Evolutionary conservation across 1,284 basidiomycete genomes (phyloP).

Genomic region (Cryptococcus depauperatus): DNA sequence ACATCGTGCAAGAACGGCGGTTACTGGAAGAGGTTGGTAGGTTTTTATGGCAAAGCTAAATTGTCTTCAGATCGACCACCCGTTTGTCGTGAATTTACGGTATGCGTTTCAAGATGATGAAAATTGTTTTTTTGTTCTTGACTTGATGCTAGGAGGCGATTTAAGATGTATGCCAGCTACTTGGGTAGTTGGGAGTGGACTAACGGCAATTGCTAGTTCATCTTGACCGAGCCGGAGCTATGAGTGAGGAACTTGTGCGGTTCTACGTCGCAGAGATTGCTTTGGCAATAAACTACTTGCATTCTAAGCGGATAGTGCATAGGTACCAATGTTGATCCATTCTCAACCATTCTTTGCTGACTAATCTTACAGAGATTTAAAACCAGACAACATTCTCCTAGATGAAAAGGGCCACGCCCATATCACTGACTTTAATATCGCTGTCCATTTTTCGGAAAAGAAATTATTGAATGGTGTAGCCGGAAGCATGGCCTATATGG

Average conservation of each 20-base stretch:
- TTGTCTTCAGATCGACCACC: constrained; percentile 69
- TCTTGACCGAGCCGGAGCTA: constrained; percentile 66
- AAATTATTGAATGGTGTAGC: constrained; percentile 78
- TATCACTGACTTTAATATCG: constrained; percentile 97
- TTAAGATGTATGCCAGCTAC: constrained; percentile 62
- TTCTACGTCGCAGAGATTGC: constrained; percentile 89
- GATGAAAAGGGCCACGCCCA: constrained; percentile 90
- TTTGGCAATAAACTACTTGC: constrained; percentile 78
- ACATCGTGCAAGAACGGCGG: constrained; percentile 90
- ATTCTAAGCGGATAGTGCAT: constrained; percentile 85
- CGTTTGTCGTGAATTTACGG: constrained; percentile 86
- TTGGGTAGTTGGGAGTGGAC: background rate
- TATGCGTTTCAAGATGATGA: constrained; percentile 98
- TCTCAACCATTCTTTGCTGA: background rate
- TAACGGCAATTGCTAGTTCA: constrained; percentile 57
- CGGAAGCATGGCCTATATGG: constrained; percentile 98
- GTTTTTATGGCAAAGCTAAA: background rate
- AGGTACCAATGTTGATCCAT: constrained; percentile 53
- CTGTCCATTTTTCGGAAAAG: constrained; percentile 86
- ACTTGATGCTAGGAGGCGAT: constrained; percentile 94
- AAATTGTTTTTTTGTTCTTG: constrained; percentile 95
- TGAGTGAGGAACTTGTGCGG: constrained; percentile 71
- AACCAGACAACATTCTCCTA: constrained; percentile 93
- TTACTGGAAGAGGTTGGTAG: constrained; percentile 72
- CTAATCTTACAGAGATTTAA: constrained; percentile 63